Conservation (phyloP, 2,329 filamentous ascomycete genomes). For the Curvularia hawaiiensis region DNA sequence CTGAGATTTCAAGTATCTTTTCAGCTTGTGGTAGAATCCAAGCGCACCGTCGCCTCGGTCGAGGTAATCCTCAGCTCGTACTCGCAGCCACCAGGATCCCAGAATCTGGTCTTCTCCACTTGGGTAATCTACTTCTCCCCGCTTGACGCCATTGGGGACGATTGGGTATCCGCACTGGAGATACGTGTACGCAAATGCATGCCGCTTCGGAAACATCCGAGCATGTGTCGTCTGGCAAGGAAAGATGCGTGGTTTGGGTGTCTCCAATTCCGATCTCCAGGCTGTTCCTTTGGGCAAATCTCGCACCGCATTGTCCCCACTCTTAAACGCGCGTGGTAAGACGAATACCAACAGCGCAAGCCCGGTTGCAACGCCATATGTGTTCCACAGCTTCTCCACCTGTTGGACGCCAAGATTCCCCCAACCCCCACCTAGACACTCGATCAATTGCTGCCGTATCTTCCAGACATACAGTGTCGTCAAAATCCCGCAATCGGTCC, state of each 20-base stretch:
- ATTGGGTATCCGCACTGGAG: constrained; percentile 71
- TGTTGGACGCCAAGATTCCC: constrained; percentile 11
- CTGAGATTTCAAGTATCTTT: constrained; percentile 63
- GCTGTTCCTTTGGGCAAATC: background rate
- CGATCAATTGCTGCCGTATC: constrained; percentile 15
- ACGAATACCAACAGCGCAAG: constrained; percentile 19
- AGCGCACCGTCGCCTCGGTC: constrained; percentile 57
- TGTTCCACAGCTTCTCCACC: constrained; percentile 6
- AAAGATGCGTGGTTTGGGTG: constrained; percentile 57
- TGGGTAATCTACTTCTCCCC: constrained; percentile 21
- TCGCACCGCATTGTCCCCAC: background rate
- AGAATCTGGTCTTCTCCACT: constrained; percentile 33
- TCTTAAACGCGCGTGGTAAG: constrained; percentile 1
- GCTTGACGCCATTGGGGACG: constrained; percentile 58
- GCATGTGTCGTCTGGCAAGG: constrained; percentile 69
- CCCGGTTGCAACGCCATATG: constrained; percentile 14
- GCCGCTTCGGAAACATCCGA: constrained; percentile 69
- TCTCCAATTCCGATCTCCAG: constrained; percentile 18
- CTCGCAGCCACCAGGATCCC: constrained; percentile 60
- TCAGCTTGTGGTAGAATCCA: constrained; percentile 68
- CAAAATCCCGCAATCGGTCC: constrained; percentile 28
- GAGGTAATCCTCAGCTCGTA: constrained; percentile 67
- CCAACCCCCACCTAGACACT: constrained; percentile 17
- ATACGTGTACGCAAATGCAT: constrained; percentile 74
- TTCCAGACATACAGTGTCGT: constrained; percentile 15